Evolutionary conservation across 164 flowering plant species (phyloP), one percentile per base, ranked within the genome.

Genomic region (Litsea cubeba): DNA sequence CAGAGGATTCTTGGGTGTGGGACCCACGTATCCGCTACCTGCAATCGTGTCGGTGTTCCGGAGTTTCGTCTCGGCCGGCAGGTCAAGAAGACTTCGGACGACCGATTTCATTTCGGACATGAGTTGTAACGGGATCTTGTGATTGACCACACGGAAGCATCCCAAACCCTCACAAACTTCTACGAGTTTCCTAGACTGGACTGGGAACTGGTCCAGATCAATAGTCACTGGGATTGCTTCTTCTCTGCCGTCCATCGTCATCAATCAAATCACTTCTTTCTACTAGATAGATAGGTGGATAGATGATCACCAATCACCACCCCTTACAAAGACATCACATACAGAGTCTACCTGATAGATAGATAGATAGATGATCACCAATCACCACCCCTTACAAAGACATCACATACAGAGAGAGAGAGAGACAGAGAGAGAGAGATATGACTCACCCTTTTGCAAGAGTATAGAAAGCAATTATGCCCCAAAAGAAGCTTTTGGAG

Each of bases 1-100:
- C 10, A 88, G 85, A 28, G 97, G 95, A 65, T 88, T 90, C n/a
- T 28, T 20, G 25, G 71, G 8, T 30, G 71, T 80, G 0, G 91
- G 96, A 0, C 87, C 79, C 80, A 82, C 65, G 73, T 93, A 90
- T 1, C 97, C 97, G 66, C 93, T 89, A 1, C 91, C 89, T 0
- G 83, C 70, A 3, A 88, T 86, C 1, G 78, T 89, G 63, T 88
- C 96, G 0, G 64, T 71, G 78, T 93, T 93, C 14, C 88, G 79
- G 20, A 25, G 57, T 73, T 93, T 91, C 72, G 91, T 77, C 32
- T 93, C 92, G 3, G 25, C 3, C 0, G 96, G 96, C 17, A 79
- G 87, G 25, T 91, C 94, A 1, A 91, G 75, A 4, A 93, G 82
- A 63, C 76, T 71, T 71, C 81, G 74, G 7, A 85, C 88, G 1